phyloP scores from a whole-genome alignment of 768 basidiomycete genomes.

The Pleurotus tuber-regium region DNA sequence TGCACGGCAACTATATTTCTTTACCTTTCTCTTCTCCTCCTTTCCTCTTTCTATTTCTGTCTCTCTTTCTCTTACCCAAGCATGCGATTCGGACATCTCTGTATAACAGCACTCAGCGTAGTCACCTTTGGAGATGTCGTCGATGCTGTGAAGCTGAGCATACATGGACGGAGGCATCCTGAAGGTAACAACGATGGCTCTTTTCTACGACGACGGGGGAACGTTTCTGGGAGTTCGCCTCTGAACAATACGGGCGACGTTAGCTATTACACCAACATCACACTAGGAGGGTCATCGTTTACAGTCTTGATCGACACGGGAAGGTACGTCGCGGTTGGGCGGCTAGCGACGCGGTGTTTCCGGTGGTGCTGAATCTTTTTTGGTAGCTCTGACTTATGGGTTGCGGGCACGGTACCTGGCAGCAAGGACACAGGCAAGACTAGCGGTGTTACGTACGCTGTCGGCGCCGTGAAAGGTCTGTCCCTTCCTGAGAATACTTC shows the following conservation, averaged over 20 bases:
- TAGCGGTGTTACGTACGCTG: conserved; percentile 18
- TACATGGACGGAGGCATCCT: neutral
- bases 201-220: neutral
- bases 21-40: neutral
- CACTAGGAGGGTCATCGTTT: conserved; percentile 16
- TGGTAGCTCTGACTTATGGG: conserved; percentile 22
- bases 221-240: conserved; percentile 1
- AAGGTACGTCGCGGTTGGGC: conserved; percentile 12
- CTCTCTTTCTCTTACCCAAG: neutral
- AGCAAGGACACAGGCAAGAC: conserved; percentile 14
- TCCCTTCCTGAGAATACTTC: too few relatives aligned
- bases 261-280: conserved; percentile 19
- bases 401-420: conserved; percentile 16
- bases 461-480: conserved; percentile 17
- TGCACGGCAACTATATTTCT: conserved; percentile 3
- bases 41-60: neutral
- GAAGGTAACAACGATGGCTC: neutral
- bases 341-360: neutral
- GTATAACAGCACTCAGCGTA: neutral
- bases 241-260: conserved; percentile 11
- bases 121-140: neutral
- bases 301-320: conserved; percentile 22
- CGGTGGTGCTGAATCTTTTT: neutral
- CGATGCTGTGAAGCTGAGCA: conserved; percentile 6
- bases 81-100: conserved; percentile 5